Conservation (phyloP, 306 rosid species). For the Inga oerstediana region DNA sequence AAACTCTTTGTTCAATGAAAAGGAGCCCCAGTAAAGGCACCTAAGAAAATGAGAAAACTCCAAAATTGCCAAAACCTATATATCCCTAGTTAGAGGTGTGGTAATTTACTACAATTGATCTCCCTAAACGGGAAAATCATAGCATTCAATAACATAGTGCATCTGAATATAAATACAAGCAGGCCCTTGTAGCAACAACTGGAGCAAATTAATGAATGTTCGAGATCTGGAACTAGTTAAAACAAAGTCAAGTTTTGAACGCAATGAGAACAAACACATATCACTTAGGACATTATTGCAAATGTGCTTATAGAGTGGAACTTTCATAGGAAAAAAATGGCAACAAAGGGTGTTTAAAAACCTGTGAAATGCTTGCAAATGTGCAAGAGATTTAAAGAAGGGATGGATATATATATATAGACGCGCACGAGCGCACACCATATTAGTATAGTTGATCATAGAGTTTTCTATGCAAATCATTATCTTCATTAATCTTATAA, state of each 20-base stretch:
- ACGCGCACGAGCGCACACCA: neutral
- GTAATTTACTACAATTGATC: neutral
- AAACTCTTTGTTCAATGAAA: neutral
- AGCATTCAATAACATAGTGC: neutral
- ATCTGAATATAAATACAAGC: conserved; percentile 13
- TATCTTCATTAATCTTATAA: neutral
- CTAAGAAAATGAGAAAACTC: neutral
- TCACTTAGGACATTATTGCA: neutral
- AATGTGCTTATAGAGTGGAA: neutral
- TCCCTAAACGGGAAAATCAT: neutral
- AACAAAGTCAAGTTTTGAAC: neutral
- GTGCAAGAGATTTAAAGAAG: neutral
- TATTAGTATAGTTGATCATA: neutral
- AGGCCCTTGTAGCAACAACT: neutral
- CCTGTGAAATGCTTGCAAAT: neutral
- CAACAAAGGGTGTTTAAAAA: neutral
- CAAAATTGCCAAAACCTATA: neutral
- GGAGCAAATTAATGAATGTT: neutral
- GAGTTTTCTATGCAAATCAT: neutral
- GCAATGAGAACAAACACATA: neutral
- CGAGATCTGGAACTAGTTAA: neutral
- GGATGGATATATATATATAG: neutral
- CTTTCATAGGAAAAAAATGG: conserved; percentile 24
- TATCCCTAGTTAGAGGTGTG: neutral
- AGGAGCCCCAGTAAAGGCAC: neutral